Conservation (phyloP, 257 asterid species). For the Thymus quinquecostatus region DNA sequence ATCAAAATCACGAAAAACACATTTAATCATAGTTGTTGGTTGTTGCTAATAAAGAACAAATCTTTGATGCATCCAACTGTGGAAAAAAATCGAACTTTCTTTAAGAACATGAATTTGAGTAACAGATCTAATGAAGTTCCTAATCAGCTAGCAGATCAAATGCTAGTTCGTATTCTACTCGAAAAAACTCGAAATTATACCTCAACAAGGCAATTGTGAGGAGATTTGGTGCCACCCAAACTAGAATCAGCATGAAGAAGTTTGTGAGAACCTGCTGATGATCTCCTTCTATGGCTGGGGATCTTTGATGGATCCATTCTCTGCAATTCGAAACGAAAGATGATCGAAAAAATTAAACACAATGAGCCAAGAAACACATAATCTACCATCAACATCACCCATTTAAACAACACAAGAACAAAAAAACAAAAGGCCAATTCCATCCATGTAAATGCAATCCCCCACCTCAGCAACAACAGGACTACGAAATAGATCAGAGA, state of each 20-base stretch:
- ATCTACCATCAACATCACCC: conserved; percentile 4
- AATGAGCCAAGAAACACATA: conserved; percentile 30
- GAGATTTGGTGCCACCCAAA: conserved; percentile 47
- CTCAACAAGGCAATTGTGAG: conserved; percentile 61
- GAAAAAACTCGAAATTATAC: conserved; percentile 37
- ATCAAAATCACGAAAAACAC: conserved; percentile 30
- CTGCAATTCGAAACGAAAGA: conserved; percentile 45
- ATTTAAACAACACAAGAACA: conserved; percentile 3
- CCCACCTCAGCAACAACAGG: conserved; percentile 79
- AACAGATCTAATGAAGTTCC: conserved; percentile 2
- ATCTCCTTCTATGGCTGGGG: conserved; percentile 63
- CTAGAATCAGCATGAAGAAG: conserved; percentile 46
- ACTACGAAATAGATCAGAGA: conserved; percentile 60
- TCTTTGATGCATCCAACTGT: not conserved
- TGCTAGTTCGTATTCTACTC: not conserved
- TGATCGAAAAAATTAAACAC: conserved; percentile 6
- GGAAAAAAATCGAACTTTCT: no score
- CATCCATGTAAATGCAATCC: conserved; percentile 36
- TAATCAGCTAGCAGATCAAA: conserved; percentile 21
- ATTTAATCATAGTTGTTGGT: conserved; percentile 13
- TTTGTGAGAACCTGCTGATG: conserved; percentile 73
- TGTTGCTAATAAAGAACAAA: not conserved
- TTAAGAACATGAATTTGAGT: not conserved
- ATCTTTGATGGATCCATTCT: conserved; percentile 58
- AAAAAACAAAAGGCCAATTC: not conserved